A percentile compares a stretch with the other conserved stretches of the same genome.
Evolutionary conservation across 73 alveolate genomes (phyloP).

Genomic region (Durusdinium trenchii): DNA sequence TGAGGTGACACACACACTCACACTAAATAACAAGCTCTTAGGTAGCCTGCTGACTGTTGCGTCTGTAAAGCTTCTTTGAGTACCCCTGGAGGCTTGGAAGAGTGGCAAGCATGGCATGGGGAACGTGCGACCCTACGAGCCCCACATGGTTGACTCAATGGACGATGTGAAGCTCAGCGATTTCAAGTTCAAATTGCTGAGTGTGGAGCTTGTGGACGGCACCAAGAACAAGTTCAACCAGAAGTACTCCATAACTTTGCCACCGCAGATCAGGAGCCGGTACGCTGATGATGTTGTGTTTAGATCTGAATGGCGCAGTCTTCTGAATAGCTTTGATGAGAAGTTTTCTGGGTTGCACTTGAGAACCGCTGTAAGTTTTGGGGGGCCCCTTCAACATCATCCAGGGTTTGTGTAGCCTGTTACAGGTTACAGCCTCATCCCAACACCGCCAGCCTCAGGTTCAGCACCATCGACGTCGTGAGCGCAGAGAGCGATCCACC

Average conservation of each 20-base stretch:
- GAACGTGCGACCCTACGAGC: not conserved
- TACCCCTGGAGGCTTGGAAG: constrained; percentile 29
- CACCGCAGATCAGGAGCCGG: not conserved
- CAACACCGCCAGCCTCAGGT: constrained; percentile 26
- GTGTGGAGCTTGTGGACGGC: not conserved
- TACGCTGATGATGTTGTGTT: not conserved
- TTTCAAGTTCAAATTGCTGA: not conserved
- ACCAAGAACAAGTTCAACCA: not conserved
- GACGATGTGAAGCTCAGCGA: not conserved
- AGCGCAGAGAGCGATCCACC: not conserved
- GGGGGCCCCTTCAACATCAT: not conserved
- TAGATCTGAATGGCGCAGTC: not conserved
- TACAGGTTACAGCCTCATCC: not conserved
- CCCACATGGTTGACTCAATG: not conserved
- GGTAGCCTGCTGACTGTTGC: too few relatives aligned
- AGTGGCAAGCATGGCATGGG: not conserved
- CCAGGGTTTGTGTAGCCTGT: not conserved
- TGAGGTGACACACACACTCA: not conserved
- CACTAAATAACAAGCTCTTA: not conserved
- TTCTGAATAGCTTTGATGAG: not conserved
- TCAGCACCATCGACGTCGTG: not conserved
- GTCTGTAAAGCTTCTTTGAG: too few relatives aligned
- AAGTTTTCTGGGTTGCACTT: not conserved
- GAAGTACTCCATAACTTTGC: not conserved
- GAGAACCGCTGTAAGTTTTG: not conserved